Base-by-base conservation (phyloP, 2,329 filamentous ascomycete genomes). In the Fusarium caatingaense region DNA sequence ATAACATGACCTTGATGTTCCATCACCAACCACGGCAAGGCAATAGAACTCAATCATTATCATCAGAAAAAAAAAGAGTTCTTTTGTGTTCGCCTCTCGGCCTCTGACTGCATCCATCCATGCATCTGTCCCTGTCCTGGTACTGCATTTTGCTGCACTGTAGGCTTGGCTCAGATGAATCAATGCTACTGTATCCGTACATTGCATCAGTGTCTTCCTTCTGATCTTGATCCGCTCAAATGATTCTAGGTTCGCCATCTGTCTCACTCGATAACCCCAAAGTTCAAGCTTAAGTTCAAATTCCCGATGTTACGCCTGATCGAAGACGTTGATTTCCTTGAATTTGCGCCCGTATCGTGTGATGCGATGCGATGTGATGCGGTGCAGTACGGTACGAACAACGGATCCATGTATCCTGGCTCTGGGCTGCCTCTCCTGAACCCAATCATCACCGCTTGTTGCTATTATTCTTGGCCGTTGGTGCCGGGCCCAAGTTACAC, bases 221-320 rank as follows among this genome's bases (percentile, higher is more conserved):
- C 54, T 53, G 23, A 42, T 28, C 28, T 51, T 27, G 25, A 48
- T 51, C 30, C 49, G 48, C 58, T 56, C 54, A 50, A 59, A 51
- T 66, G 53, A 64, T 66, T 54, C 69, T 42, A 72, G 69, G 56
- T 63, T 68, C 45, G 13, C 47, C 55, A 57, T 60, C 69, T 60
- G 63, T 71, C 55, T 74, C 60, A 60, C 50, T 58, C 44, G 54
- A 49, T 41, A 56, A 60, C 56, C 54, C 51, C 58, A 49, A 54
- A 64, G 21, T 21, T 25, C 32, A 25, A 41, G 25, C 34, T n/a
- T n/a, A 54, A 64, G 21, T 21, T 25, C 32, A 20, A 20, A 20
- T 56, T 55, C 51, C 63, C 45, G 45, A 64, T 46, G 44, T 53
- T 64, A 42, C 48, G 44, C 34, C 18, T 37, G 34, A n/a, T 40